These are phyloP conservation scores for Cubamyces sp. DNA, from an alignment of 768 basidiomycete species.

Conservation along the genomic window DNA sequence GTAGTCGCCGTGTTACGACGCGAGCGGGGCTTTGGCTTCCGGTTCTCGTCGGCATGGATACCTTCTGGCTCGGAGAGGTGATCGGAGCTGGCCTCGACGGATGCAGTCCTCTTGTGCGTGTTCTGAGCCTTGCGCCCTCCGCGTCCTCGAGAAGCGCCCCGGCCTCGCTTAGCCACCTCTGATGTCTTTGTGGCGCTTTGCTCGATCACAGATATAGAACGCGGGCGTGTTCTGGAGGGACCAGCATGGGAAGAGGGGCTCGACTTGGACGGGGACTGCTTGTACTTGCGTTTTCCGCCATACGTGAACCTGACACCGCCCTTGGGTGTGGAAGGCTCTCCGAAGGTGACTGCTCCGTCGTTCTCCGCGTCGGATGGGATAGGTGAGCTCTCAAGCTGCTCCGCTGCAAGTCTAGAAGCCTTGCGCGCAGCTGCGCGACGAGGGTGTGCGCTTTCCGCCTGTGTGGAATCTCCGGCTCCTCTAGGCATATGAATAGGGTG, in stretches of 20 bases:
- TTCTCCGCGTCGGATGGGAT: slow-evolving; percentile 23
- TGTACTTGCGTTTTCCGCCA: slow-evolving; percentile 22
- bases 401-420: slow-evolving; percentile 28
- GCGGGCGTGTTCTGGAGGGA: not conserved
- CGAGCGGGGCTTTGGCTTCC: not conserved
- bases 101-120: not conserved
- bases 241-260: not conserved
- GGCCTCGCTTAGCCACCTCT: not conserved
- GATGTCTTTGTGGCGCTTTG: not conserved
- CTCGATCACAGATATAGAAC: not conserved
- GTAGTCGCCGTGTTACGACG: not conserved
- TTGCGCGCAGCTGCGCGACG: slow-evolving; percentile 30
- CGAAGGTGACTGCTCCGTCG: slow-evolving; percentile 19
- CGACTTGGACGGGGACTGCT: slow-evolving; percentile 13
- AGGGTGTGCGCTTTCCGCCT: not conserved
- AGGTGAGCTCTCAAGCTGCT: slow-evolving; percentile 32
- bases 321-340: slow-evolving; percentile 28
- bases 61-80: slow-evolving; percentile 1
- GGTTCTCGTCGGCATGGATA: not conserved
- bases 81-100: not conserved
- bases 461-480: not conserved
- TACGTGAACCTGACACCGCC: slow-evolving; percentile 25
- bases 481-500: slow-evolving; percentile 1
- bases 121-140: not conserved
- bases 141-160: slow-evolving; percentile 4